A percentile compares a stretch with the other conserved stretches of the same genome.
Conservation (phyloP, 2,329 filamentous ascomycete species). For the Fusarium falciforme region DNA sequence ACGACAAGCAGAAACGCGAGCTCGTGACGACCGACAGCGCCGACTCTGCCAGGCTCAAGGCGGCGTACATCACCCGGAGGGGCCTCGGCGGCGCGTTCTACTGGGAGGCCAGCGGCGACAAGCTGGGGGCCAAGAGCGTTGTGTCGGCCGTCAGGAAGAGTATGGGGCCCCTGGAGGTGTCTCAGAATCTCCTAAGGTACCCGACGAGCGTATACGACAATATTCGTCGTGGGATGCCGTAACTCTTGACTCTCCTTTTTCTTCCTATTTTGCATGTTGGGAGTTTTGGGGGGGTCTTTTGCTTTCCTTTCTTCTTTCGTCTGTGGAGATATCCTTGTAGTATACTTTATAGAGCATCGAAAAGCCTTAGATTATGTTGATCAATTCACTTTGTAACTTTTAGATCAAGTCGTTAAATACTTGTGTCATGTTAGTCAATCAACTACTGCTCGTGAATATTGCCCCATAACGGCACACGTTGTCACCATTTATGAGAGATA, state of each 20-base stretch:
- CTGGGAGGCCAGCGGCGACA: slow-evolving; percentile 84
- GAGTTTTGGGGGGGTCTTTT: neutral
- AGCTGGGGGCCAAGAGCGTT: slow-evolving; percentile 63
- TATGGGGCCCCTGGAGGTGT: slow-evolving; percentile 61
- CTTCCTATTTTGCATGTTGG: slow-evolving; percentile 15
- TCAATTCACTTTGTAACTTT: neutral
- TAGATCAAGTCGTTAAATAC: accelerated
- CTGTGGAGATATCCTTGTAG: slow-evolving; percentile 11
- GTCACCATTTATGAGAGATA: neutral
- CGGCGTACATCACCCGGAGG: slow-evolving; percentile 68
- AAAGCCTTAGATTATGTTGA: slow-evolving; percentile 18
- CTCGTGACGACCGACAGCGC: slow-evolving; percentile 79
- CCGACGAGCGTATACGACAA: slow-evolving; percentile 70
- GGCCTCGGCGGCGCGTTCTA: slow-evolving; percentile 82
- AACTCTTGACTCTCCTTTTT: slow-evolving; percentile 1
- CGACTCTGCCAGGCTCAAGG: slow-evolving; percentile 69
- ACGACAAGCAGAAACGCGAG: slow-evolving; percentile 66
- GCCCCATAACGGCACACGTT: neutral
- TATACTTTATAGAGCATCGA: slow-evolving; percentile 22
- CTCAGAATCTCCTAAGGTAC: slow-evolving; percentile 65
- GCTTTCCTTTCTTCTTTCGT: slow-evolving; percentile 6
- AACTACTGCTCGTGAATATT: neutral
- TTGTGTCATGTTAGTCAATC: neutral
- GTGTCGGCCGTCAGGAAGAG: slow-evolving; percentile 62
- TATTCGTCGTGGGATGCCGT: slow-evolving; percentile 55